These are phyloP conservation scores for Ampelomyces quisqualis DNA, from an alignment of 2,329 filamentous ascomycete species.

Conservation along the genomic window DNA sequence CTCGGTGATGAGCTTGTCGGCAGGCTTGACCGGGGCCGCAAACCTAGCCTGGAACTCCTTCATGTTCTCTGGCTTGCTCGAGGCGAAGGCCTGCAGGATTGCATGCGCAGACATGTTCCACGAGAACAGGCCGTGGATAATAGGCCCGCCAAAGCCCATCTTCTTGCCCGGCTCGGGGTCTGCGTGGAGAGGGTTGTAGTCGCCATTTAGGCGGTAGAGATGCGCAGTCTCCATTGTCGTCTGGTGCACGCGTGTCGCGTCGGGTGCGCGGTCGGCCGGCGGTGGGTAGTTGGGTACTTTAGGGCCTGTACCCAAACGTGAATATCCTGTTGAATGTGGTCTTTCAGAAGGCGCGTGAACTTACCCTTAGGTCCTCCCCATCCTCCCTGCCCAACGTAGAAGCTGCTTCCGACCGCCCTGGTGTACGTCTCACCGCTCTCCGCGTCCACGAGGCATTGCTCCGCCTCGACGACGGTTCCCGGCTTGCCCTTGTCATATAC, in stretches of 20 bases:
- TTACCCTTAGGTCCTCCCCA: conserved; percentile 89
- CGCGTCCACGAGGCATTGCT: conserved; percentile 73
- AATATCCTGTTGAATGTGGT: background rate
- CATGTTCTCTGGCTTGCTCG: conserved; percentile 75
- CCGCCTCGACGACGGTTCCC: conserved; percentile 77
- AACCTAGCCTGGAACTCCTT: conserved; percentile 89
- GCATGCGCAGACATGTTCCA: conserved; percentile 80
- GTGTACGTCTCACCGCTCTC: conserved; percentile 69
- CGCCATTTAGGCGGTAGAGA: conserved; percentile 71
- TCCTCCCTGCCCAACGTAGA: conserved; percentile 76
- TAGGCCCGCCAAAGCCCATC: conserved; percentile 88
- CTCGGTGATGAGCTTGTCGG: conserved; percentile 76
- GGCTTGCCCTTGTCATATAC: conserved; percentile 89
- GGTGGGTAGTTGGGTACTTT: conserved; percentile 76
- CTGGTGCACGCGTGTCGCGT: conserved; percentile 68
- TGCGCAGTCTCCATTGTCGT: conserved; percentile 69
- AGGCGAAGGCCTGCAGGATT: conserved; percentile 71
- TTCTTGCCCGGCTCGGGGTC: conserved; percentile 79
- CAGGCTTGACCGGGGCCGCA: conserved; percentile 78
- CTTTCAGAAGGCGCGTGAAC: conserved; percentile 8
- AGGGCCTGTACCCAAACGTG: conserved; percentile 49
- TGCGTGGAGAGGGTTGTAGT: conserved; percentile 92
- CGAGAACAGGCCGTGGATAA: conserved; percentile 85
- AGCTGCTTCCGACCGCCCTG: conserved; percentile 67
- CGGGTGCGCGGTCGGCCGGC: conserved; percentile 69